Percentiles rank a stretch among this genome's conserved stretches.
phyloP scores from a whole-genome alignment of 2,329 filamentous ascomycete genomes.

The Fusarium pilosicola region DNA sequence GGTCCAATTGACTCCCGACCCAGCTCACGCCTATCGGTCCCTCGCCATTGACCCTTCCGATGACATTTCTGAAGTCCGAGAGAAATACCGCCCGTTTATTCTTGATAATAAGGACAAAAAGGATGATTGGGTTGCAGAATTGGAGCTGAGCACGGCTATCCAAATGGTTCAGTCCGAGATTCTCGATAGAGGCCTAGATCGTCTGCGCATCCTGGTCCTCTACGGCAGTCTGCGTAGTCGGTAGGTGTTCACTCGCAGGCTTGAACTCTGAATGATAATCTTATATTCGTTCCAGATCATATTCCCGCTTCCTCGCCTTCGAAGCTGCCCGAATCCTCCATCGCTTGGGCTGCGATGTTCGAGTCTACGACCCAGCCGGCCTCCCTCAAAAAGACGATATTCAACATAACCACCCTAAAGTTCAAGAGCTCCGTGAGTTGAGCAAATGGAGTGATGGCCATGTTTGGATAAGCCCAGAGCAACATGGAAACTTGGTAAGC shows the following conservation, averaged over 20 bases:
- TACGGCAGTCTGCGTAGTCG: neutral
- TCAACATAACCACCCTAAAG: neutral
- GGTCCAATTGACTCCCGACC: fast-evolving
- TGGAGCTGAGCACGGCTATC: neutral
- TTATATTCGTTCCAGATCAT: neutral
- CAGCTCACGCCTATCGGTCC: fast-evolving
- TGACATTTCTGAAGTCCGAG: fast-evolving
- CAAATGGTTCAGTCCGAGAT: neutral
- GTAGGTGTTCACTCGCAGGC: fast-evolving
- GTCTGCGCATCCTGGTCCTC: neutral
- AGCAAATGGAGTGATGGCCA: neutral
- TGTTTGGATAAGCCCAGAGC: neutral
- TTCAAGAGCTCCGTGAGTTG: neutral
- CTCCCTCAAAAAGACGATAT: neutral
- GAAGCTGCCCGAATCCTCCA: neutral
- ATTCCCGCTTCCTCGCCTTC: neutral
- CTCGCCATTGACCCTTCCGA: neutral
- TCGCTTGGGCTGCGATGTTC: neutral
- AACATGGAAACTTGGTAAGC: neutral
- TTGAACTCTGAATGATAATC: fast-evolving
- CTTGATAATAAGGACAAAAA: fast-evolving
- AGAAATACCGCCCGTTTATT: neutral
- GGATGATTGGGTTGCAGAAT: neutral
- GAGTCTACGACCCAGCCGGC: neutral
- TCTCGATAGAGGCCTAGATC: neutral